A percentile compares a stretch with the other conserved stretches of the same genome.
phyloP scores from a whole-genome alignment of 495 filamentous ascomycete genomes.

The Neurospora cerealis region DNA sequence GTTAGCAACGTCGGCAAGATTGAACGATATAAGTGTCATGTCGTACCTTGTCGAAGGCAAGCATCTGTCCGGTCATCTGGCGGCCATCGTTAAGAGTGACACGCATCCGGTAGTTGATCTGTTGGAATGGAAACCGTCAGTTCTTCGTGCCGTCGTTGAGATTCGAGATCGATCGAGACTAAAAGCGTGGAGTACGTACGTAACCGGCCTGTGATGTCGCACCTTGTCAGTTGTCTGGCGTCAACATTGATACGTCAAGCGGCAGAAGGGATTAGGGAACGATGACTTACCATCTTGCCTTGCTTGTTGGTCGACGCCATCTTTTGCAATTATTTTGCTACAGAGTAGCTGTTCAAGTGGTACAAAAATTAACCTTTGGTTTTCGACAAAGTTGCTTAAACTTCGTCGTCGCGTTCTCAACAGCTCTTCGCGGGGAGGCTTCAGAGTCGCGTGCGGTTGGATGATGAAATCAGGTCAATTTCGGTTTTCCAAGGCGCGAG shows the following conservation, averaged over 20 bases:
- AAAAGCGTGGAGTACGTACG: conserved; percentile 51
- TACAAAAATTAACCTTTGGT: conserved; percentile 43
- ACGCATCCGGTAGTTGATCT: conserved; percentile 99
- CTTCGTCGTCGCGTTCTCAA: conserved; percentile 16
- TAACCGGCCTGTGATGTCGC: conserved; percentile 69
- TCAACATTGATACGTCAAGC: conserved; percentile 44
- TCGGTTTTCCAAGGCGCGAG: conserved; percentile 17
- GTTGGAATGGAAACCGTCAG: conserved; percentile 22
- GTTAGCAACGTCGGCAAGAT: conserved; percentile 10
- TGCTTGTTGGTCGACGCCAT: conserved; percentile 95
- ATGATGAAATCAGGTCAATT: conserved; percentile 12
- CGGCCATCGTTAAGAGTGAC: conserved; percentile 91
- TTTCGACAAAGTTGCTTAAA: conserved; percentile 19
- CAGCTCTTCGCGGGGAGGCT: conserved; percentile 20
- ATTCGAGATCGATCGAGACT: neutral
- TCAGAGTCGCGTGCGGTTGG: conserved; percentile 27
- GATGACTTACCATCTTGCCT: conserved; percentile 90
- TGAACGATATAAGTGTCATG: neutral
- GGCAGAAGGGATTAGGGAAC: conserved; percentile 19
- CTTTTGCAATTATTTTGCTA: conserved; percentile 48
- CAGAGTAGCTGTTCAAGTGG: conserved; percentile 48
- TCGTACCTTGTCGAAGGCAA: conserved; percentile 90
- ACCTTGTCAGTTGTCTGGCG: conserved; percentile 57
- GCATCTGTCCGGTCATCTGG: conserved; percentile 94
- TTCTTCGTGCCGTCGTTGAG: conserved; percentile 1